Evolutionary conservation across 371 early-diverging fungal genomes (phyloP).

Genomic region (Mortierella sp.): DNA sequence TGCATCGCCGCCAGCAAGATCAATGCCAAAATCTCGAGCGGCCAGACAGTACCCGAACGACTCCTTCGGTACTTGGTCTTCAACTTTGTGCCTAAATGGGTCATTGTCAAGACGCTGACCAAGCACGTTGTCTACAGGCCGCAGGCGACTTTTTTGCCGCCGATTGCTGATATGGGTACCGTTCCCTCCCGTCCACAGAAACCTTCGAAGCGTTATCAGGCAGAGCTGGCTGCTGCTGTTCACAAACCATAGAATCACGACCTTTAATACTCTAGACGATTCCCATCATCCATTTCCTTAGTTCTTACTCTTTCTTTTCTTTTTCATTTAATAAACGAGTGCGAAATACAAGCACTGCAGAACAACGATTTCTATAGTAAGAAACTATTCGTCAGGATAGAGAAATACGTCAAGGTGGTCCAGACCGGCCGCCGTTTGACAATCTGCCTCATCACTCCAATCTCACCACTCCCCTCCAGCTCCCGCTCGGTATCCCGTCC

Average conservation of each 20-base stretch:
- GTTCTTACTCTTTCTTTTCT: not conserved
- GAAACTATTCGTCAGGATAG: slow-evolving; percentile 5
- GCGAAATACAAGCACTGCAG: not conserved
- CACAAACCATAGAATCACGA: not conserved
- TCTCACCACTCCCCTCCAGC: slow-evolving; percentile 60
- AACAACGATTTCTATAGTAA: not conserved
- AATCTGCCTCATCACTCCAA: slow-evolving; percentile 65
- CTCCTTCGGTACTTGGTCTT: not conserved
- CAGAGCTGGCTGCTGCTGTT: not conserved
- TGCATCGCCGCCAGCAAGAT: not conserved
- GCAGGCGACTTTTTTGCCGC: not conserved
- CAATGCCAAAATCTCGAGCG: not conserved
- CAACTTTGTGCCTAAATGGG: not conserved
- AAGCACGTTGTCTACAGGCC: not conserved
- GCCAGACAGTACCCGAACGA: not conserved
- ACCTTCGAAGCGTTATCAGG: not conserved
- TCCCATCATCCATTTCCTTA: too few relatives aligned
- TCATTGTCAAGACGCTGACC: not conserved
- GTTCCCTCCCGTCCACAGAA: not conserved
- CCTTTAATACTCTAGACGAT: too few relatives aligned
- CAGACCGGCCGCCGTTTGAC: slow-evolving; percentile 67
- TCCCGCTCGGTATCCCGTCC: slow-evolving; percentile 62
- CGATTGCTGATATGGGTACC: not conserved
- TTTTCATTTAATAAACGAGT: not conserved
- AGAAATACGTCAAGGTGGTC: slow-evolving; percentile 70